Base-by-base conservation (phyloP, 257 asterid genomes). In the Petrea volubilis region DNA sequence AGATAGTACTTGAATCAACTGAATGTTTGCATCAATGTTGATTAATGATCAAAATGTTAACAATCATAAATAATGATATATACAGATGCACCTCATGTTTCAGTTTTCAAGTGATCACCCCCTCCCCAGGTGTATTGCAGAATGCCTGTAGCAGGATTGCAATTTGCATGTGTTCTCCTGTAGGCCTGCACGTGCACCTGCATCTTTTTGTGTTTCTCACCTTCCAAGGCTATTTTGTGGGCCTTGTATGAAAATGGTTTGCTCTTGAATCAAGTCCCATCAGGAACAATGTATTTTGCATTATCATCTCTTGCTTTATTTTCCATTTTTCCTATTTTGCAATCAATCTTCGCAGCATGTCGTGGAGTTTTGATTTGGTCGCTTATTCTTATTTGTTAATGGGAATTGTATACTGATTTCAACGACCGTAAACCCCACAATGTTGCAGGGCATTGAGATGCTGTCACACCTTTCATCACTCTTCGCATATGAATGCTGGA, bases 361-460 rank as follows among this genome's bases (percentile, higher is more conserved):
- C 34, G 29, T 65, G 58, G 34, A 24, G n/a, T 41, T 5, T 31
- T 52, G 43, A 33, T 61, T 49, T 62, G 59, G 33, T 73, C 38
- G 56, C 46, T 27, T 47, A n/a, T 44, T 61, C 58, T 7, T 57
- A 63, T 43, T 68, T 47, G 17, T 58, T 63, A 50, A 53, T 44
- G 18, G 2, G 28, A 75, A 49, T 7, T 18, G 38, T 55, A 9
- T 24, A 52, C 15, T 72, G 68, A 64, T 36, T 27, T 60, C 55
- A 57, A 69, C 64, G 63, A 57, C 51, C 27, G 33, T 36, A 24
- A 47, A 38, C 56, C 72, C 20, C 36, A 51, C 20, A 61, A 52
- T 55, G 62, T 63, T 78, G 59, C 86, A 91, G 96, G 80, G 56
- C 29, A 49, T 64, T 40, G 68, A 21, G 34, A 47, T 61, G 13